phyloP scores from a whole-genome alignment of 495 filamentous ascomycete species.

The Penicillium dipodomyicola region DNA sequence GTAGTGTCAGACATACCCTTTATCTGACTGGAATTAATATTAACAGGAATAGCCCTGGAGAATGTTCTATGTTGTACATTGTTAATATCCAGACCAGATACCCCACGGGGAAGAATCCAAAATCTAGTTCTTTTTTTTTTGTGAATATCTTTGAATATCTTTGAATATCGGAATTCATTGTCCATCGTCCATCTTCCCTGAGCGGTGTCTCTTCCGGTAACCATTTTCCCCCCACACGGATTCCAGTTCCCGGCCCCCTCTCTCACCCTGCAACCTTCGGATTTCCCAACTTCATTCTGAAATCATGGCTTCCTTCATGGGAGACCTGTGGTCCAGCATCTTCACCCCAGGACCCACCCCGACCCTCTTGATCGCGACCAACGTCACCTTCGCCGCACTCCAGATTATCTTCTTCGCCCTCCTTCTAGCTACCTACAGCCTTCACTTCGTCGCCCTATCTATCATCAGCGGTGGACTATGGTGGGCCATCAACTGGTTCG shows the following conservation, averaged over 20 bases:
- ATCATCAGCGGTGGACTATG: conserved; percentile 77
- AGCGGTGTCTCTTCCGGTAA: conserved; percentile 5
- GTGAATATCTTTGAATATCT: too few relatives aligned
- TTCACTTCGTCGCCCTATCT: conserved; percentile 84
- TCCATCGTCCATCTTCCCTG: background rate
- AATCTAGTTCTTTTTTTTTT: background rate
- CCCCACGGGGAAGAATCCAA: background rate
- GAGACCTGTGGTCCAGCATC: conserved; percentile 83
- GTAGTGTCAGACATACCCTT: background rate
- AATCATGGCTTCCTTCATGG: conserved; percentile 75
- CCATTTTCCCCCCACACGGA: conserved; percentile 18
- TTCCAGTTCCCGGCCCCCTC: conserved; percentile 24
- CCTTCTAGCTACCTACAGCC: conserved; percentile 75
- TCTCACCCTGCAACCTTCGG: conserved; percentile 1
- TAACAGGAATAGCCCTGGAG: too few relatives aligned
- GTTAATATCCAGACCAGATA: background rate
- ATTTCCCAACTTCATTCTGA: conserved; percentile 1
- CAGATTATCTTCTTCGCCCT: conserved; percentile 75
- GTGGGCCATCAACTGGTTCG: conserved; percentile 97
- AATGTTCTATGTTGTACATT: background rate
- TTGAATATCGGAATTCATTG: conserved; percentile 1
- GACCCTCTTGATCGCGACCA: conserved; percentile 85
- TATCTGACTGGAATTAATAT: conserved; percentile 1
- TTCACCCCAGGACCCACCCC: conserved; percentile 88
- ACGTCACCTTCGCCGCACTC: conserved; percentile 80